Evolutionary conservation across 441 rosid genomes (phyloP).

Genomic region (Euphorbia celastroides): DNA sequence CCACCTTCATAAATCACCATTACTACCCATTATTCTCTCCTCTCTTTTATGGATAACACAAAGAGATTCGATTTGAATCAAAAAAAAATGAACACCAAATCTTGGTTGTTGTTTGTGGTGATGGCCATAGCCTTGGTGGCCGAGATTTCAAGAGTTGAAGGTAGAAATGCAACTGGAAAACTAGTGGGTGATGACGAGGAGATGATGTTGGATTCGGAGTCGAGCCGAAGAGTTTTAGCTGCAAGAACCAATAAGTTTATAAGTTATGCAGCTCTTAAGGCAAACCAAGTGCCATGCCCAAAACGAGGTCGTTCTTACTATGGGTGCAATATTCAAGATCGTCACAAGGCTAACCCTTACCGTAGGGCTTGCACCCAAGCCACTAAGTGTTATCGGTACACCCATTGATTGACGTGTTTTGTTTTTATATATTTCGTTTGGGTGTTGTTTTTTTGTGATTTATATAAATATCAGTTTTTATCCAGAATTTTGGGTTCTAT

Average conservation of each 20-base stretch:
- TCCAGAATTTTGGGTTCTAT: too few species aligned
- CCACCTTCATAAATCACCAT: too few species aligned
- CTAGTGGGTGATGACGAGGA: slow-evolving; percentile 9
- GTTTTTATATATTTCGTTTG: neutral
- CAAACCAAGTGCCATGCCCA: neutral
- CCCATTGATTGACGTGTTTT: neutral
- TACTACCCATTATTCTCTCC: too few species aligned
- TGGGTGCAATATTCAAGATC: neutral
- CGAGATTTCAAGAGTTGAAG: neutral
- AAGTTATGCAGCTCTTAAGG: slow-evolving; percentile 13
- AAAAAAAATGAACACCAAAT: too few species aligned
- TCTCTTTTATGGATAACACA: too few species aligned
- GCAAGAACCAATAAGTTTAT: neutral
- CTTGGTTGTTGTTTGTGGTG: too few species aligned
- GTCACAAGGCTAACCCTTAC: slow-evolving; percentile 15
- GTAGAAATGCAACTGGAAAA: too few species aligned
- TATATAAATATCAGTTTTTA: neutral
- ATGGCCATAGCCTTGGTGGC: slow-evolving; percentile 1
- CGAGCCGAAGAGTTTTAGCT: slow-evolving; percentile 9
- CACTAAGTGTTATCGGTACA: slow-evolving; percentile 13
- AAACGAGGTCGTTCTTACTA: slow-evolving; percentile 11
- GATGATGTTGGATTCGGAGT: slow-evolving; percentile 16
- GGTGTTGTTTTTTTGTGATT: neutral
- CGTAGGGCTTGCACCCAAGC: slow-evolving; percentile 5
- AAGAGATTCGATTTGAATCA: too few species aligned